phyloP scores from a whole-genome alignment of 306 rosid species.

The Quercus wislizeni region DNA sequence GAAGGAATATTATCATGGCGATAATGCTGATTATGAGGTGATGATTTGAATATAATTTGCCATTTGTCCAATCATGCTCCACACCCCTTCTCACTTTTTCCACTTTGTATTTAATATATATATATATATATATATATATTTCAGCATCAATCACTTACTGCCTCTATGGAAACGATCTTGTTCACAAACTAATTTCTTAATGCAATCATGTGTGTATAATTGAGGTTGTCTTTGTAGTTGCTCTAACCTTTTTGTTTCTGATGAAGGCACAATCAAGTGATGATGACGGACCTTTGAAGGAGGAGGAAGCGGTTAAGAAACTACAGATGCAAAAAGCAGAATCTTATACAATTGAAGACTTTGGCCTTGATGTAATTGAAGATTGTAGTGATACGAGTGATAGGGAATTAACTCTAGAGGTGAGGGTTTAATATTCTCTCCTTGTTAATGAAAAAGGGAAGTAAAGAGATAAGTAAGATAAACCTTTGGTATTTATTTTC shows the following conservation, averaged over 20 bases:
- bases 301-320: slow-evolving; percentile 62
- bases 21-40: slow-evolving; percentile 81
- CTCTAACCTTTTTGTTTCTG: no score
- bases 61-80: no score
- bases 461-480: background rate
- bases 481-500: background rate
- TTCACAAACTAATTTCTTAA: no score
- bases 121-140: no score
- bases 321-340: slow-evolving; percentile 26
- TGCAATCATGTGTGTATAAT: no score
- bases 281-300: slow-evolving; percentile 69
- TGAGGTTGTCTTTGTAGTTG: no score
- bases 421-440: slow-evolving; percentile 5
- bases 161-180: slow-evolving; percentile 28
- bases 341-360: no score
- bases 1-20: slow-evolving; percentile 53
- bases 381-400: no score
- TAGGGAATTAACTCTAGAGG: no score
- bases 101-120: background rate
- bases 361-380: no score
- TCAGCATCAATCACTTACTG: background rate
- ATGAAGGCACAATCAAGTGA: slow-evolving; percentile 45
- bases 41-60: background rate
- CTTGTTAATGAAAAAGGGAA: background rate
- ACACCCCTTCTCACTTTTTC: background rate